A percentile compares a stretch with the other conserved stretches of the same genome.
Evolutionary conservation across 106 monocot species (phyloP).

Genomic region (Cymbidium sinense): DNA sequence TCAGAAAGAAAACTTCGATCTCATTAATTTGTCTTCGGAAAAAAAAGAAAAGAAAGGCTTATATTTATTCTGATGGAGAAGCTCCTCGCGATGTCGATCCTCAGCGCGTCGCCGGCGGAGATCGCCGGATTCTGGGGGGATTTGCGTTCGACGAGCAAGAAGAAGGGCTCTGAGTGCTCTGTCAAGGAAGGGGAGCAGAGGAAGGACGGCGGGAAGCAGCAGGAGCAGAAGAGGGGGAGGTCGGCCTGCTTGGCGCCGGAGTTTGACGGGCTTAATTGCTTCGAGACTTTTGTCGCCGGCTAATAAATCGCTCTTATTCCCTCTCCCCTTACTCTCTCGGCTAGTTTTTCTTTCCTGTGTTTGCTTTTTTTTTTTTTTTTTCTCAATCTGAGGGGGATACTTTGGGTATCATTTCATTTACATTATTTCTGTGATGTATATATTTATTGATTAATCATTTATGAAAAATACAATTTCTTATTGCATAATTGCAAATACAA

Average conservation of each 20-base stretch:
- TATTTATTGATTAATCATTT: too few species aligned
- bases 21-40: too few species aligned
- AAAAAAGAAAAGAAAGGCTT: too few species aligned
- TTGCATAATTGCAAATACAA: too few species aligned
- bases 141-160: neutral
- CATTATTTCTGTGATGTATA: too few species aligned
- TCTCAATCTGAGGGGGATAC: too few species aligned
- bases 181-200: neutral
- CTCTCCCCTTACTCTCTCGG: neutral
- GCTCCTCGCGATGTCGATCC: constrained; percentile 10
- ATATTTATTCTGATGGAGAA: neutral
- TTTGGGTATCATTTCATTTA: too few species aligned
- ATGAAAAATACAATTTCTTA: too few species aligned
- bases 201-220: neutral
- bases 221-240: neutral
- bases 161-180: neutral
- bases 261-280: constrained; percentile 55
- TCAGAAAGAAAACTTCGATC: neutral
- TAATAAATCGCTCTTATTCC: constrained; percentile 9
- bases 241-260: constrained; percentile 29
- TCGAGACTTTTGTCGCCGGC: constrained; percentile 37
- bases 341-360: neutral
- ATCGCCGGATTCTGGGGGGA: constrained; percentile 7
- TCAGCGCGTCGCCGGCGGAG: constrained; percentile 9
- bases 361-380: neutral